Base-by-base conservation (phyloP, 129 eudicot species). In the Lonicera japonica region DNA sequence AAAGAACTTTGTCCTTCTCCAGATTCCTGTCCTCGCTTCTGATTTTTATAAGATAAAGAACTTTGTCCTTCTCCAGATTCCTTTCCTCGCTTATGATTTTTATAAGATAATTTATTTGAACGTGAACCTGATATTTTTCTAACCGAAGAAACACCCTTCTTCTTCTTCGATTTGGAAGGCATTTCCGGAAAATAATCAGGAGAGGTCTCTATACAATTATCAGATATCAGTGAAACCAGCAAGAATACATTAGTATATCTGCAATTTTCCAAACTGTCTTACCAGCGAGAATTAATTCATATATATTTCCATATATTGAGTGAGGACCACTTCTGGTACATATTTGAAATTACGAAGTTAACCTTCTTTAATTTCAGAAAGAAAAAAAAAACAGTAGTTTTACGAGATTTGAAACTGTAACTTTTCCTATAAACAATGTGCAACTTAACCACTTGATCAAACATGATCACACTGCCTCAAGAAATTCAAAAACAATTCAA, bases 1-100 rank as follows among this genome's bases (percentile, higher is more conserved):
- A 78, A 65, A 71, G 69, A 73, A 63, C 73, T 74, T n/a, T 67
- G 65, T 73, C 75, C 66, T 57, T 56, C 72, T 60, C 87, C 73
- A 73, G 58, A 62, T 59, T 61, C n/a, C 48, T 73, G 50, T 25
- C 69, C 72, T 21, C 19, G 70, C 11, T 62, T 73, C 41, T 39
- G 71, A 52, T 54, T 38, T 61, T 69, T 51, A 54, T 57, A 54
- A 8, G 55, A 68, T 25, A 78, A 65, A 71, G 69, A 73, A 63
- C 73, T 74, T n/a, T 67, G 65, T 73, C 75, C 66, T 57, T 56
- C 72, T 60, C 87, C 73, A 73, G 58, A 62, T 59, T 61, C n/a
- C 48, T 73, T 41, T 25, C 69, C 72, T 21, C 19, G 70, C 11
- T 62, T 73, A 29, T 39, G 71, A 52, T 54, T 38, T 61, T 69